Evolutionary conservation across 768 basidiomycete genomes (phyloP), one percentile per base, ranked within the genome.

Genomic region (Suillus tomentosus): DNA sequence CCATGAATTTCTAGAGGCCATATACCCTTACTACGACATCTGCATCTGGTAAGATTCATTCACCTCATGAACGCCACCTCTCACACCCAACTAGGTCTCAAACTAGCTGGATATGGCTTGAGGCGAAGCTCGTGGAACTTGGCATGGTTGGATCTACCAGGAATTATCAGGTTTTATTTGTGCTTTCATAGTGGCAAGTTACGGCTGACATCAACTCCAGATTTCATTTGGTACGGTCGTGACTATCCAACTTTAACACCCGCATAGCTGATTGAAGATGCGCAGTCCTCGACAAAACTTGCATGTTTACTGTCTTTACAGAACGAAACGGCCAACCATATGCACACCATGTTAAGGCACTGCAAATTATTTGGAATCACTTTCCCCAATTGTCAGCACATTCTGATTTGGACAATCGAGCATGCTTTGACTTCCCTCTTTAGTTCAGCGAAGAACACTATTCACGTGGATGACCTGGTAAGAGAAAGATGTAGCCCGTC

Each of bases 31-130:
- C 71, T 96, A 96, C 72, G 94, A 96, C 69, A 91, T 96, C 65
- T 91, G 90, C 69, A 90, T 96, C 66, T 96, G 94, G 94, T 91
- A 71, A 45, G 72, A 48, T 22, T 27, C 3, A 1, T 58, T 19
- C 62, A 43, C 42, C 19, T 27, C 40, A 36, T 40, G n/a, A 40
- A 27, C 14, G 24, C 36, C 7, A 19, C 47, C 19, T 24, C 15
- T 63, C n/a, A 53, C n/a, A 47, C 34, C 7, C 14, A 22, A 19
- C 24, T 66, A 91, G 89, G 90, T 89, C 87, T 1, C 91, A 93
- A 72, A 95, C 94, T 3, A 88, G 86, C 66, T 95, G 94, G 94
- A 81, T 92, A 58, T 95, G 93, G 93, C 80, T 95, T 19, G 93
- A 95, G 78, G 86, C 87, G 17, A 96, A 95, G 74, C 80, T 96